Conservation (phyloP, 108 stramenopile genomes). For the Fragilaria radians region DNA sequence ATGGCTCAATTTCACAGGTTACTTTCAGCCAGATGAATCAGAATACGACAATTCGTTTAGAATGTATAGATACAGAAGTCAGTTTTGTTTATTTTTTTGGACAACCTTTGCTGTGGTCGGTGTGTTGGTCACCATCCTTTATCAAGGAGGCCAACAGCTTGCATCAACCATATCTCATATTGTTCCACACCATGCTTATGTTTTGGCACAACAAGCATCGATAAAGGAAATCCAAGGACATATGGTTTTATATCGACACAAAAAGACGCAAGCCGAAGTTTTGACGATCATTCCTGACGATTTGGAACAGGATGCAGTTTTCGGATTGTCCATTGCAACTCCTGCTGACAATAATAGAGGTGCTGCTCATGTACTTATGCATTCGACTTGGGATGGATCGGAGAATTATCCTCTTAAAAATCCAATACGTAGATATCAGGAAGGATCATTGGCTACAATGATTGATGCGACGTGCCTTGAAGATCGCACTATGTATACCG, state of each 20-base stretch:
- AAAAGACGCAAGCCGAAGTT: slow-evolving; percentile 61
- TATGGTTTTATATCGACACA: slow-evolving; percentile 55
- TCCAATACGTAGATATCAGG: slow-evolving; percentile 87
- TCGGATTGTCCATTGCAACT: slow-evolving; percentile 94
- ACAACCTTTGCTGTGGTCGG: neutral
- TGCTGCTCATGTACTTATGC: slow-evolving; percentile 89
- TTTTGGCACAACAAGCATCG: neutral
- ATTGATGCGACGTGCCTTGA: slow-evolving; percentile 91
- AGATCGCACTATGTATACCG: slow-evolving; percentile 92
- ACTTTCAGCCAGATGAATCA: neutral
- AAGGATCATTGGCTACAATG: slow-evolving; percentile 89
- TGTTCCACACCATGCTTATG: neutral
- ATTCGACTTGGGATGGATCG: slow-evolving; percentile 89
- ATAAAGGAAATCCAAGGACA: slow-evolving; percentile 5
- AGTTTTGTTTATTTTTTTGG: neutral
- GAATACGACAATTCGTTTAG: neutral
- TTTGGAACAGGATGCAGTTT: slow-evolving; percentile 80
- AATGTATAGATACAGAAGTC: neutral
- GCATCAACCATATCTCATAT: neutral
- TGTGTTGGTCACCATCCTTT: neutral
- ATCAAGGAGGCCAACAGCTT: neutral
- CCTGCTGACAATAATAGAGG: slow-evolving; percentile 75
- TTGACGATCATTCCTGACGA: slow-evolving; percentile 71
- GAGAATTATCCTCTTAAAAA: slow-evolving; percentile 86
- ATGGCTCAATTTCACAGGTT: neutral